Evolutionary conservation across 768 basidiomycete species (phyloP).

Genomic region (Dictyophora rubrovolvata): DNA sequence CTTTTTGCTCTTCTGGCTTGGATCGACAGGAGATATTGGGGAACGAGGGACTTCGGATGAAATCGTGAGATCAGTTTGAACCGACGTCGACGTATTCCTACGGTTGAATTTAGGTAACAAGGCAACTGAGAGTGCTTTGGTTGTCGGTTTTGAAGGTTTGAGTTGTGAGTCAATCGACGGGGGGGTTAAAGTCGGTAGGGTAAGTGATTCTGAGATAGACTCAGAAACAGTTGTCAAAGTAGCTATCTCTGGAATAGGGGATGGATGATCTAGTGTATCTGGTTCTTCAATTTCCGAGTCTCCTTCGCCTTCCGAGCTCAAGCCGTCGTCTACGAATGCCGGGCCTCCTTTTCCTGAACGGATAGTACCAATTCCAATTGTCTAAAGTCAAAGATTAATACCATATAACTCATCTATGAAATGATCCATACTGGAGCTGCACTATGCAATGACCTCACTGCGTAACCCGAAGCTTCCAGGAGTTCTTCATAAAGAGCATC

Average conservation of each 20-base stretch:
- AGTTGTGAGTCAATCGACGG: background rate
- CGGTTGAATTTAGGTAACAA: slow-evolving; percentile 4
- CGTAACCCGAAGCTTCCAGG: slow-evolving; percentile 48
- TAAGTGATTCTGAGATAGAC: slow-evolving; percentile 13
- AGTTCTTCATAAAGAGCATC: slow-evolving; percentile 56
- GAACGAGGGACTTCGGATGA: slow-evolving; percentile 10
- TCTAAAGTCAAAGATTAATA: slow-evolving; percentile 33
- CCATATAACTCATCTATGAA: background rate
- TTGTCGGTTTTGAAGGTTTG: background rate
- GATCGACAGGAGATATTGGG: slow-evolving; percentile 1
- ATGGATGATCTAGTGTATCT: background rate
- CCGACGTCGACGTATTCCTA: slow-evolving; percentile 9
- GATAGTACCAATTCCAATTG: slow-evolving; percentile 77
- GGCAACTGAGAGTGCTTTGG: background rate
- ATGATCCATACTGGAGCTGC: slow-evolving; percentile 55
- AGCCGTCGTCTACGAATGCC: slow-evolving; percentile 64
- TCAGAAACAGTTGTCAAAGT: background rate
- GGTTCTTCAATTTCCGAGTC: slow-evolving; percentile 27
- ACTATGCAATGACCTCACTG: slow-evolving; percentile 48
- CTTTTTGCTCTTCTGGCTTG: slow-evolving; percentile 19
- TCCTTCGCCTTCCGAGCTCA: slow-evolving; percentile 43
- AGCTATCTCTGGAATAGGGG: background rate
- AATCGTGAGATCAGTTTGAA: slow-evolving; percentile 11
- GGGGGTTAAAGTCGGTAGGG: slow-evolving; percentile 9
- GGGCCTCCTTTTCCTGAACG: slow-evolving; percentile 49